Evolutionary conservation across 768 basidiomycete genomes (phyloP).

Genomic region (Tricholoma flavovirens): DNA sequence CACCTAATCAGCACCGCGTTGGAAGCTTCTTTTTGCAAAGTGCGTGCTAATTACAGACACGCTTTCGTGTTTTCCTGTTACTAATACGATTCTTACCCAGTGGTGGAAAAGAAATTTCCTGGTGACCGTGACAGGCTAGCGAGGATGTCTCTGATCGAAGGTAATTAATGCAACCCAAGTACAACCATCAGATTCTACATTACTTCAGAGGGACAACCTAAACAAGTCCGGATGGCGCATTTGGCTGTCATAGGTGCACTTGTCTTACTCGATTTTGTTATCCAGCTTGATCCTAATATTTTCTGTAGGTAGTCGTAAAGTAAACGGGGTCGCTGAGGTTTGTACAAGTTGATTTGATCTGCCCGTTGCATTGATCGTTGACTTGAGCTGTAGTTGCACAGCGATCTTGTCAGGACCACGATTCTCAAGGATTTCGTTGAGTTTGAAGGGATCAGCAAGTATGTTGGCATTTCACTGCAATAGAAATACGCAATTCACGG

Average conservation of each 20-base stretch:
- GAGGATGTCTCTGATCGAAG: slow-evolving; percentile 92
- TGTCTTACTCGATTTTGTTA: slow-evolving; percentile 8
- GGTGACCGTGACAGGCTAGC: slow-evolving; percentile 73
- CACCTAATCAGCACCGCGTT: neutral
- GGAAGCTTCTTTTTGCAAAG: slow-evolving; percentile 67
- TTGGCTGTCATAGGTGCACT: slow-evolving; percentile 73
- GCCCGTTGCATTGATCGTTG: neutral
- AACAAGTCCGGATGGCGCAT: slow-evolving; percentile 88
- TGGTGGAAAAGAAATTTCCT: slow-evolving; percentile 88
- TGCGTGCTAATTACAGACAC: slow-evolving; percentile 21
- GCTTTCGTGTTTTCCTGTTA: neutral
- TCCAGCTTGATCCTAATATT: slow-evolving; percentile 3
- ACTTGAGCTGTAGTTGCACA: slow-evolving; percentile 56
- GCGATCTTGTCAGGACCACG: slow-evolving; percentile 77
- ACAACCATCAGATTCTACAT: neutral
- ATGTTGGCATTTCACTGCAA: slow-evolving; percentile 20
- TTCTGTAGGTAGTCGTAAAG: slow-evolving; percentile 63
- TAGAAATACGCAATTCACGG: neutral
- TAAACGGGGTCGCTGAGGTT: slow-evolving; percentile 95
- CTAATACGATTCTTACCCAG: slow-evolving; percentile 24
- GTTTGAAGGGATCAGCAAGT: slow-evolving; percentile 82
- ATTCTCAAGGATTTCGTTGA: slow-evolving; percentile 93
- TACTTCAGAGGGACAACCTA: slow-evolving; percentile 68
- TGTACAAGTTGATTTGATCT: slow-evolving; percentile 1
- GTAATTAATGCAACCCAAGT: slow-evolving; percentile 24